phyloP scores from a whole-genome alignment of 1,139 yeast species.

The Kodamaea alishanica region DNA sequence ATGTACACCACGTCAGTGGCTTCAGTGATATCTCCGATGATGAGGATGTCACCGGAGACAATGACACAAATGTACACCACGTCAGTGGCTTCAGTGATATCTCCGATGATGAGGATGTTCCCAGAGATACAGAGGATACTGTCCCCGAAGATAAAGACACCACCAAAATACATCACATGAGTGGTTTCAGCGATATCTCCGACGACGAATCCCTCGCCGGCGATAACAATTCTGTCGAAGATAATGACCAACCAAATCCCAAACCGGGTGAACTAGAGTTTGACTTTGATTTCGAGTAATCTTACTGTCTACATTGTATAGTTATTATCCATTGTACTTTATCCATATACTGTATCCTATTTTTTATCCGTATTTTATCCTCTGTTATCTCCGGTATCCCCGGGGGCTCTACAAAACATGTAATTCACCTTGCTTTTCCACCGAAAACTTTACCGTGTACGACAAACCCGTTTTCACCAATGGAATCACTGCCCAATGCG shows the following conservation, averaged over 20 bases:
- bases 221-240: constrained; percentile 1
- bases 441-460: constrained; percentile 7
- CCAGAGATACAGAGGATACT: too few species aligned
- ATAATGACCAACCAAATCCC: not conserved
- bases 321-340: too few species aligned
- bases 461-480: constrained; percentile 5
- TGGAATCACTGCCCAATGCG: constrained; percentile 9
- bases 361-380: too few species aligned
- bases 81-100: constrained; percentile 3
- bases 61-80: not conserved
- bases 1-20: not conserved
- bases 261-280: constrained; percentile 20
- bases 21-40: constrained; percentile 4
- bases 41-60: not conserved
- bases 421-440: constrained; percentile 4
- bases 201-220: constrained; percentile 1
- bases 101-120: constrained; percentile 5
- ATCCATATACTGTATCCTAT: too few species aligned
- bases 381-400: too few species aligned
- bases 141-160: not conserved
- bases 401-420: not conserved
- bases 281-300: constrained; percentile 29
- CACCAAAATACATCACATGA: not conserved
- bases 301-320: not conserved
- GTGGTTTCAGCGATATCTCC: constrained; percentile 1